phyloP scores from a whole-genome alignment of 208 protist species.

The Naegleria lovaniensis region DNA sequence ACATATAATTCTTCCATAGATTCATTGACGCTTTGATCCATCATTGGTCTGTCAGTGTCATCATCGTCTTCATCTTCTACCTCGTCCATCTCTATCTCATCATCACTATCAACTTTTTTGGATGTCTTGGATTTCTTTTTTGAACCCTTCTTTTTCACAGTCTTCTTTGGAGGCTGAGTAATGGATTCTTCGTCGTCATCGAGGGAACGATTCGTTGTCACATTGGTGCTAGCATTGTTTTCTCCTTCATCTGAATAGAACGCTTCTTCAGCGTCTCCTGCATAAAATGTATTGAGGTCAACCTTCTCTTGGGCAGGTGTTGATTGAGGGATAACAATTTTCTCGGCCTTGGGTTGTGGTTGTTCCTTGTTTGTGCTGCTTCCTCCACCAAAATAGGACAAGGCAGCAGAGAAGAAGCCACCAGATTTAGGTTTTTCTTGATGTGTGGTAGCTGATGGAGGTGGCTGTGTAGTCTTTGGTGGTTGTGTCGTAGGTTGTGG shows the following conservation, averaged over 20 bases:
- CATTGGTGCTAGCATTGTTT: neutral
- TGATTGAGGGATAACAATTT: neutral
- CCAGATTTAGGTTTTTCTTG: neutral
- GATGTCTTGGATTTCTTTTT: neutral
- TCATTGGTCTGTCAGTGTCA: neutral
- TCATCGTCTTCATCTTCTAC: neutral
- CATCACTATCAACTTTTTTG: neutral
- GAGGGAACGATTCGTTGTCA: neutral
- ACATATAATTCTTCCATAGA: slow-evolving; percentile 15
- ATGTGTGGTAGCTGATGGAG: neutral
- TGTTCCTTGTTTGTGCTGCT: neutral
- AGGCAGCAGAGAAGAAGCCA: neutral
- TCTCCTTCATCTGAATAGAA: neutral
- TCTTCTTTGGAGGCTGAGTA: neutral
- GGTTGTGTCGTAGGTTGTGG: neutral
- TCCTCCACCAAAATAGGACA: neutral
- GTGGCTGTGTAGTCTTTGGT: neutral
- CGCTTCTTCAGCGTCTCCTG: neutral
- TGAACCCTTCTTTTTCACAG: neutral
- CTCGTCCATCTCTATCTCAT: neutral
- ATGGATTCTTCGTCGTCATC: neutral
- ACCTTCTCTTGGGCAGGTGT: neutral
- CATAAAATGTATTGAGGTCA: neutral
- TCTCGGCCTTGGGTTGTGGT: neutral
- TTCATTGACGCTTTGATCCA: neutral